Percentiles rank a stretch among this genome's conserved stretches.
Evolutionary conservation across 2,329 filamentous ascomycete genomes (phyloP).

Genomic region (Chaetothyriales sp.): DNA sequence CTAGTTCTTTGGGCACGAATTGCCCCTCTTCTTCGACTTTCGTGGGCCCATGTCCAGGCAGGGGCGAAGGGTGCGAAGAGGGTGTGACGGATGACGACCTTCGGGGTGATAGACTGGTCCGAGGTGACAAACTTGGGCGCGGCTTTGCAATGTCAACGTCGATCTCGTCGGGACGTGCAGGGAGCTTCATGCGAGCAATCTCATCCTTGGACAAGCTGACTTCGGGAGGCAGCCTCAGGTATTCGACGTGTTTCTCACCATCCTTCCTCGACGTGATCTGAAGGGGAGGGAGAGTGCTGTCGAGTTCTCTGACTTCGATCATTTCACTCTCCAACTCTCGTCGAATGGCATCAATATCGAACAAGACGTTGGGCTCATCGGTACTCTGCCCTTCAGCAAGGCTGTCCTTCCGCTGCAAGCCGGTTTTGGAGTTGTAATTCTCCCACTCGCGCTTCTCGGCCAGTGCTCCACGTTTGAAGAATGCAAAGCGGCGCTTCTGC

Average conservation of each 20-base stretch:
- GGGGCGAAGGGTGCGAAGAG: constrained; percentile 8
- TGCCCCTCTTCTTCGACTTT: constrained; percentile 1
- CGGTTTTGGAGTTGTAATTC: constrained; percentile 51
- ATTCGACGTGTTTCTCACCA: constrained; percentile 17
- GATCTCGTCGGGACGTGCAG: constrained; percentile 17
- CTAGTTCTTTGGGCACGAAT: constrained; percentile 12
- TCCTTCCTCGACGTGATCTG: constrained; percentile 45
- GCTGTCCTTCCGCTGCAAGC: constrained; percentile 28
- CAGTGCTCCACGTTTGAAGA: constrained; percentile 66
- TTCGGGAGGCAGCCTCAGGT: constrained; percentile 14
- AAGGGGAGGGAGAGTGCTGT: constrained; percentile 82
- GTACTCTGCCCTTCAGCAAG: neutral
- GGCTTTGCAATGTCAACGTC: constrained; percentile 10
- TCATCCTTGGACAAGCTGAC: constrained; percentile 13
- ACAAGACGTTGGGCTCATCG: constrained; percentile 50
- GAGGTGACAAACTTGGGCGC: constrained; percentile 2
- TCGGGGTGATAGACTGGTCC: constrained; percentile 4
- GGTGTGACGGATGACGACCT: constrained; percentile 4
- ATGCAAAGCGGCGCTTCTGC: constrained; percentile 55
- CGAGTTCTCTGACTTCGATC: constrained; percentile 62
- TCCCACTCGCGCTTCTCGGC: constrained; percentile 77
- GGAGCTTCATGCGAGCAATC: constrained; percentile 15
- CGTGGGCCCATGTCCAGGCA: constrained; percentile 4
- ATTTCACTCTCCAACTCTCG: constrained; percentile 65
- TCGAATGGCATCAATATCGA: constrained; percentile 89